phyloP scores from a whole-genome alignment of 1,139 yeast species.

The Lodderomyces beijingensis region DNA sequence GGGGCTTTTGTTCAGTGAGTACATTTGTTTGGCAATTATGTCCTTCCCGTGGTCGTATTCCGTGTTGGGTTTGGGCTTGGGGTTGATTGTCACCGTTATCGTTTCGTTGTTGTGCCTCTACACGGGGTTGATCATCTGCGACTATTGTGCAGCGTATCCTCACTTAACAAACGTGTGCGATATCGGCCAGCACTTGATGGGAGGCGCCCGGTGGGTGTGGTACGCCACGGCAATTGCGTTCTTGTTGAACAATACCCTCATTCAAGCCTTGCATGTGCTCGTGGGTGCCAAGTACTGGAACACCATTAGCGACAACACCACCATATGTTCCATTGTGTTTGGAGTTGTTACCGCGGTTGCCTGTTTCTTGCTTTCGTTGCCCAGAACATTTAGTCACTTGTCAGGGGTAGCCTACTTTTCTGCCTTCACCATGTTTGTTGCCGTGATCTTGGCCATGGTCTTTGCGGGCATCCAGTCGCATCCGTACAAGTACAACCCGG shows the following conservation, averaged over 20 bases:
- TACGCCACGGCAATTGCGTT: slow-evolving; percentile 54
- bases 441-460: slow-evolving; percentile 48
- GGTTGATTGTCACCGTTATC: slow-evolving; percentile 49
- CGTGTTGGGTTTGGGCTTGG: slow-evolving; percentile 55
- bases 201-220: slow-evolving; percentile 49
- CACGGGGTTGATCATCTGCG: slow-evolving; percentile 51
- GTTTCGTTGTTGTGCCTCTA: slow-evolving; percentile 50
- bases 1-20: slow-evolving; percentile 55
- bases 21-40: slow-evolving; percentile 59
- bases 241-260: slow-evolving; percentile 50
- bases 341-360: slow-evolving; percentile 43
- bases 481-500: slow-evolving; percentile 37
- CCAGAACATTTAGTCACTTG: slow-evolving; percentile 53
- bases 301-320: slow-evolving; percentile 46
- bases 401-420: slow-evolving; percentile 48
- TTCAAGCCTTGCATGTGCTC: slow-evolving; percentile 56
- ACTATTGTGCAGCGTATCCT: slow-evolving; percentile 53
- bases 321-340: slow-evolving; percentile 50
- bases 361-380: slow-evolving; percentile 49
- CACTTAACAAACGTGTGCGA: slow-evolving; percentile 51
- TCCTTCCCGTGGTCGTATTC: slow-evolving; percentile 65
- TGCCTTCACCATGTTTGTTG: slow-evolving; percentile 54
- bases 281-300: slow-evolving; percentile 59
- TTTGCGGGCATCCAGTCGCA: slow-evolving; percentile 52
- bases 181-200: slow-evolving; percentile 55